Percentiles rank a stretch among this genome's conserved stretches.
These are phyloP conservation scores for Ophiocordyceps robertsii DNA, from an alignment of 2,329 filamentous ascomycete species.

Conservation along the genomic window DNA sequence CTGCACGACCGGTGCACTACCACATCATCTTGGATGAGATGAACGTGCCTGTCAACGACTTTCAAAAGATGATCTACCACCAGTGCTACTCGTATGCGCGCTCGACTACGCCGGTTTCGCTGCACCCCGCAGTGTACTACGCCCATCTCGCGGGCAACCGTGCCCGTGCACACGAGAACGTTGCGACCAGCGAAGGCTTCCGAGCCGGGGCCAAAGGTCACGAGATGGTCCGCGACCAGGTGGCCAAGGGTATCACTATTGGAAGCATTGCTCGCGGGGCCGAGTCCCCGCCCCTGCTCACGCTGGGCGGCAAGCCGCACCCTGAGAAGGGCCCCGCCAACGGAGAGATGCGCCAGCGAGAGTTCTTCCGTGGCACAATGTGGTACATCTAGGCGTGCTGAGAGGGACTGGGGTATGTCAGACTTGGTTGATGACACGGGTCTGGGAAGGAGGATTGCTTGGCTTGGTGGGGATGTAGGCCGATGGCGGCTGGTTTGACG, in stretches of 20 bases:
- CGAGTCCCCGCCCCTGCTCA: slow-evolving; percentile 17
- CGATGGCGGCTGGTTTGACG: too few species aligned
- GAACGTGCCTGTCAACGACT: slow-evolving; percentile 47
- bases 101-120: slow-evolving; percentile 82
- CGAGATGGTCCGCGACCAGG: slow-evolving; percentile 22
- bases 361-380: slow-evolving; percentile 26
- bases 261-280: slow-evolving; percentile 8
- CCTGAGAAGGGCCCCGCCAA: slow-evolving; percentile 8
- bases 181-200: slow-evolving; percentile 30
- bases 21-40: slow-evolving; percentile 79
- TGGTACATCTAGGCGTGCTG: slow-evolving; percentile 24
- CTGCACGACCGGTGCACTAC: slow-evolving; percentile 84
- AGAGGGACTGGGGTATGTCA: neutral
- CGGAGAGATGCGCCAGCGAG: slow-evolving; percentile 18
- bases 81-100: slow-evolving; percentile 90
- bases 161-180: slow-evolving; percentile 58
- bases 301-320: slow-evolving; percentile 13
- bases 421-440: too few species aligned
- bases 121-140: slow-evolving; percentile 88
- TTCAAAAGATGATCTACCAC: slow-evolving; percentile 86
- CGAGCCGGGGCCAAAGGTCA: slow-evolving; percentile 28
- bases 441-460: too few species aligned
- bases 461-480: too few species aligned
- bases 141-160: slow-evolving; percentile 80
- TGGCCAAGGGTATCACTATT: slow-evolving; percentile 23